Base-by-base conservation (phyloP, 208 protist species). In the Crithidia brevicula region DNA sequence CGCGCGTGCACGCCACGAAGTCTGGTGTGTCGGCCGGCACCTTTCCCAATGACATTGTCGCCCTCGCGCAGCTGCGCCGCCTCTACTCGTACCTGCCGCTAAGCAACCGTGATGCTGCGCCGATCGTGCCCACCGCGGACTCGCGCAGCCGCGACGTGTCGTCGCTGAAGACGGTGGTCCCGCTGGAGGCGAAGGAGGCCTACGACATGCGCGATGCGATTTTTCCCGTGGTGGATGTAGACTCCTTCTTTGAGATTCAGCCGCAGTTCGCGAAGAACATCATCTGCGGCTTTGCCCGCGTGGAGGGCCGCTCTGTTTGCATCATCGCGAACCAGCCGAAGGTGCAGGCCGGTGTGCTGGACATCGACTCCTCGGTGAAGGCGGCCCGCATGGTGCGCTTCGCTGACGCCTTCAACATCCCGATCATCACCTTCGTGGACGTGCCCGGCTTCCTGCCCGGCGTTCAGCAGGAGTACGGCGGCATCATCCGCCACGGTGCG, bases 401-500 rank as follows among this genome's bases (percentile, higher is more conserved):
- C 81, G 98, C 96, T 62, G 97, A 99, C 68, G 82, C 91, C 46
- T 99, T 98, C 86, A 98, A 98, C 89, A 98, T 99, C 67, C 98
- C 98, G 18, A 82, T 99, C 45, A 18, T 99, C 43, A 99, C 97
- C 18, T 94, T 99, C 38, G 96, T 98, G 11, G 97, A 99, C 61
- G 98, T 99, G 53, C 98, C 98, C 28, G 98, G 98, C 56, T 99
- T 99, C 89, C 77, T 98, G 50, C 98, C 98, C n/a, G 96, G 93
- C 50, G 88, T 93, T 34, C 50, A 66, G 40, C 86, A 95, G 82
- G 86, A 93, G 67, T 96, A 97, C 70, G 89, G 91, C 47, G 97
- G 97, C 67, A 98, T 99, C 81, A 98, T 99, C 66, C 88, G 96
- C 60, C 94, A 99, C 76, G 98, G 98, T 57, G 96, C 98, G 47